Evolutionary conservation across 164 flowering plant genomes (phyloP).

Genomic region (Dillenia suffruticosa): DNA sequence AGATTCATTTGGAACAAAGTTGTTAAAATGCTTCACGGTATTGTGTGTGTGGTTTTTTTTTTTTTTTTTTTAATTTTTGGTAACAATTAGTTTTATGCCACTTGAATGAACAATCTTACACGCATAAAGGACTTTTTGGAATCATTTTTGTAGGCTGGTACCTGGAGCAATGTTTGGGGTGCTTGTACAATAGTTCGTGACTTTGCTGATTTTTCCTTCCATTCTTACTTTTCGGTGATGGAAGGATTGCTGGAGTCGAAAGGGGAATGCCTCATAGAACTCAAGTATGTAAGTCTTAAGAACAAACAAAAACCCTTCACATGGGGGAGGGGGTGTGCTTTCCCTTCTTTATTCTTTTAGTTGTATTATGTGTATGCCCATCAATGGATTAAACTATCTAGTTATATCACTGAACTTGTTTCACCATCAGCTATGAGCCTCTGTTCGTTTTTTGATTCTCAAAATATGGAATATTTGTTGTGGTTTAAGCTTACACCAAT

Average conservation of each 20-base stretch:
- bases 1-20: conserved; percentile 3
- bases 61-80: not conserved
- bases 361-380: too few species aligned
- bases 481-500: not conserved
- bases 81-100: too few species aligned
- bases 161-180: conserved; percentile 16
- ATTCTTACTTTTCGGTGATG: conserved; percentile 24
- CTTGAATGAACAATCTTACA: too few species aligned
- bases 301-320: not conserved
- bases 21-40: conserved; percentile 16
- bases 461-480: too few species aligned
- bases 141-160: conserved; percentile 15
- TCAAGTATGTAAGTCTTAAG: conserved; percentile 5
- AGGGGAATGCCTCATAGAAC: conserved; percentile 11
- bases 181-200: conserved; percentile 19
- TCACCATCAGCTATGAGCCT: too few species aligned
- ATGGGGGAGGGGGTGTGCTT: too few species aligned
- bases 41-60: not conserved
- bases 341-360: too few species aligned
- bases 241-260: conserved; percentile 17
- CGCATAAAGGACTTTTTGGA: not conserved
- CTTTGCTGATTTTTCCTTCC: conserved; percentile 21
- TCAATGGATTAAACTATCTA: too few species aligned
- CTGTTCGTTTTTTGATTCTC: too few species aligned
- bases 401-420: too few species aligned